Base-by-base conservation (phyloP, 2,329 filamentous ascomycete species). In the Fusarium verrucosum region DNA sequence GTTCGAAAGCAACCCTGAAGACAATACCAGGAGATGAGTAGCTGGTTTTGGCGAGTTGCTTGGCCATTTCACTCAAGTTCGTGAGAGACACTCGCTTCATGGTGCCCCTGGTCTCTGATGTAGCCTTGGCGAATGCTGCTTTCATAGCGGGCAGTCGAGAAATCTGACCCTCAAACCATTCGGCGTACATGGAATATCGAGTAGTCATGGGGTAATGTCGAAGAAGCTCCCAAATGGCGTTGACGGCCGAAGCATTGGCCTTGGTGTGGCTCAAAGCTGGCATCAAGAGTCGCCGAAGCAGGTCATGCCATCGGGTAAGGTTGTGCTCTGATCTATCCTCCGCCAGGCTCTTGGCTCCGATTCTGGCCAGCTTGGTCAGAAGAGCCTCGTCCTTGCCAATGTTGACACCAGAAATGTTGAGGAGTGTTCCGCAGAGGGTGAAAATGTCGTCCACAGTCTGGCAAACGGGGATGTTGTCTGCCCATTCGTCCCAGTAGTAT, bases 401-500 rank as follows among this genome's bases (percentile, higher is more conserved):
- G 72, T 92, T 93, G 62, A 96, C 89, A 3, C 95, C 94, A 1
- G 94, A 90, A 22, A 94, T 80, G 66, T 95, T 96, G 41, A 97
- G 81, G 20, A 99, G 84, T 2, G 92, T 94, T 56, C 88, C 86
- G 76, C 93, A 96, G 1, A 97, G 85, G 4, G 89, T 88, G 75
- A 98, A 95, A 14, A 99, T 85, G 73, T 99, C 95, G 62, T 97
- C 92, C 7, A 97, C 87, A 3, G 83, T 91, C 74, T 96, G 94
- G 73, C 95, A 99, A 19, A 97, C 80, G 1, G 95, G 96, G 41
- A 99, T 84, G 65, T 95, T 96, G 76, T 98, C 94, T 4, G 89
- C 85, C 95, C 95, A 99, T 69, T 98, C 95, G 58, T 97, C 93
- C 89, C 95, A 97, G 76, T 99, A 99, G 74, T 96, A 98, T 30